A percentile compares a stretch with the other conserved stretches of the same genome.
These are phyloP conservation scores for Yamadazyma akitaensis DNA, from an alignment of 805 yeast species.

Conservation along the genomic window DNA sequence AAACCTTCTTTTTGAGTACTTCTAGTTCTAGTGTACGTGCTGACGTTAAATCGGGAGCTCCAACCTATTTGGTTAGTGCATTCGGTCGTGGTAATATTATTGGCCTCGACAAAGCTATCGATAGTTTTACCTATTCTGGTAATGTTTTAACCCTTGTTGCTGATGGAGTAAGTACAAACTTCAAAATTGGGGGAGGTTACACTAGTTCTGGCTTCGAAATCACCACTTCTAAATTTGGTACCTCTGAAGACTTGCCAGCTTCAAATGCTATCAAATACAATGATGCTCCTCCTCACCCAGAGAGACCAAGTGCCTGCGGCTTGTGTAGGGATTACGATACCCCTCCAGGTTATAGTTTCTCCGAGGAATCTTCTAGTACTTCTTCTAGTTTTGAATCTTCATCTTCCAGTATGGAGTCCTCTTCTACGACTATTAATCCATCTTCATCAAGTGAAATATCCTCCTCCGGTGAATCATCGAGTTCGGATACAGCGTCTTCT, in stretches of 20 bases:
- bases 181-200: constrained; percentile 7
- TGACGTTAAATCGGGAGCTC: constrained; percentile 18
- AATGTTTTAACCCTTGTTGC: constrained; percentile 1
- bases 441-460: neutral
- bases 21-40: constrained; percentile 16
- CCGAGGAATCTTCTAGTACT: constrained; percentile 2
- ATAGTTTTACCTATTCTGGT: neutral
- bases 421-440: neutral
- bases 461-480: neutral
- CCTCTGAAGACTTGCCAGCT: constrained; percentile 3
- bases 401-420: neutral
- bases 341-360: constrained; percentile 9
- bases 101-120: constrained; percentile 8
- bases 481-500: neutral
- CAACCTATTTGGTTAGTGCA: constrained; percentile 17
- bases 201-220: neutral
- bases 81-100: constrained; percentile 23
- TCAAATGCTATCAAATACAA: constrained; percentile 12
- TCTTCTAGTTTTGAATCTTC: neutral
- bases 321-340: constrained; percentile 13
- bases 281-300: constrained; percentile 10
- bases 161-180: neutral
- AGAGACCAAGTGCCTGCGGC: constrained; percentile 14
- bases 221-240: constrained; percentile 4
- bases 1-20: constrained; percentile 18